phyloP scores from a whole-genome alignment of 768 basidiomycete genomes.

The Rhizopogon vinicolor region DNA sequence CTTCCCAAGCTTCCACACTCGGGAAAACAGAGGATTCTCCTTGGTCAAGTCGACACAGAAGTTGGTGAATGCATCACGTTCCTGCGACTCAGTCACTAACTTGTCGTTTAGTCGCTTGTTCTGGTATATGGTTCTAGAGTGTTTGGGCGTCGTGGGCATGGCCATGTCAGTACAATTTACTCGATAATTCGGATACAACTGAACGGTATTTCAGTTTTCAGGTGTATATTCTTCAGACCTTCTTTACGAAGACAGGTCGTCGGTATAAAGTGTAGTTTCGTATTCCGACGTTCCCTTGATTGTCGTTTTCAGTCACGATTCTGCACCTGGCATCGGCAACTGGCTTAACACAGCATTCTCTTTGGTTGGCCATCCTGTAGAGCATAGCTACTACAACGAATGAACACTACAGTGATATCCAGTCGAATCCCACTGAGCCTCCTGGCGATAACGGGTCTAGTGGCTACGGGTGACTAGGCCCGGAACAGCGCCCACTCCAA shows the following conservation, averaged over 20 bases:
- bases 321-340: background rate
- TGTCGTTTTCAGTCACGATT: background rate
- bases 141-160: slow-evolving; percentile 75
- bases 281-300: background rate
- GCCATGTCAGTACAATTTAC: slow-evolving; percentile 60
- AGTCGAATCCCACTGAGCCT: background rate
- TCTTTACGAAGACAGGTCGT: slow-evolving; percentile 93
- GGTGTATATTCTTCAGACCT: slow-evolving; percentile 90
- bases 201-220: slow-evolving; percentile 54
- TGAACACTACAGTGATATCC: background rate
- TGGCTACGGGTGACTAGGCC: background rate
- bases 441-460: background rate
- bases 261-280: slow-evolving; percentile 73
- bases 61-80: slow-evolving; percentile 32
- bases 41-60: slow-evolving; percentile 87
- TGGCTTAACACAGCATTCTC: no score
- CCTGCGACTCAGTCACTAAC: background rate
- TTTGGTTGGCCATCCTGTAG: background rate
- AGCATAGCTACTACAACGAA: background rate
- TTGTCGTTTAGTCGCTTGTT: slow-evolving; percentile 67
- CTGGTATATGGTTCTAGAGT: slow-evolving; percentile 89
- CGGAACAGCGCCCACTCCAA: no score
- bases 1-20: slow-evolving; percentile 77
- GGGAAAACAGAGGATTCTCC: slow-evolving; percentile 92
- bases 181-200: slow-evolving; percentile 1